Base-by-base conservation (phyloP, 805 yeast genomes). In the Cyberlindnera misumaiensis region DNA sequence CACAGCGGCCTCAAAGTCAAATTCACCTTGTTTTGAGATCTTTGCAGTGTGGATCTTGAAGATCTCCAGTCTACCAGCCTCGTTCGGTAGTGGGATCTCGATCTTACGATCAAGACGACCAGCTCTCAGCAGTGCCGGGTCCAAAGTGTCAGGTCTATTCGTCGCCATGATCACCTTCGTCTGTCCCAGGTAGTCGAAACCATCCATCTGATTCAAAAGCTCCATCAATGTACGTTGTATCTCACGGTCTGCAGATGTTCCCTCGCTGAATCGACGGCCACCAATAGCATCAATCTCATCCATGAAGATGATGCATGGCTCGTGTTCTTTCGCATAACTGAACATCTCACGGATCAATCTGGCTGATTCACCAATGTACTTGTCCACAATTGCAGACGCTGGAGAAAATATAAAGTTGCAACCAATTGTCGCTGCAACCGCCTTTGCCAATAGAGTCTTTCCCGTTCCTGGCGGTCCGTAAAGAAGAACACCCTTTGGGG, bases 381-480 rank as follows among this genome's bases (percentile, higher is more conserved):
- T 90, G 65, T 90, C 98, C 37, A 90, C 98, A 58, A 90, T 90
- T 34, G 96, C 97, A 11, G 96, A 84, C 1, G 97, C 97, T 11
- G 97, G 97, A n/a, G 95, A 84, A 55, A 93, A 93, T 46, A 90
- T 90, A 67, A 90, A 90, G 64, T 90, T 90, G 28, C 97, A 97
- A 40, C 97, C 97, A 55, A 93, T 87, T 4, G 97, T 93, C 32
- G 97, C 97, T 5, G 98, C 97, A 32, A 89, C 97, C 0, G 97
- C 97, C 57, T 93, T 89, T 13, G 98, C 98, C 56, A 90, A 72
- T 43, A 90, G 68, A 0, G 98, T 90, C 62, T 90, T 90, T 58
- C 98, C 97, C 0, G 98, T 93, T 55, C 98, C 98, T 17, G 98
- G 98, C 6, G 98, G 98, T 7, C 98, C 98, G 58, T 93, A 93